Evolutionary conservation across 1,139 yeast species (phyloP).

Genomic region (Blastobotrys serpentis): DNA sequence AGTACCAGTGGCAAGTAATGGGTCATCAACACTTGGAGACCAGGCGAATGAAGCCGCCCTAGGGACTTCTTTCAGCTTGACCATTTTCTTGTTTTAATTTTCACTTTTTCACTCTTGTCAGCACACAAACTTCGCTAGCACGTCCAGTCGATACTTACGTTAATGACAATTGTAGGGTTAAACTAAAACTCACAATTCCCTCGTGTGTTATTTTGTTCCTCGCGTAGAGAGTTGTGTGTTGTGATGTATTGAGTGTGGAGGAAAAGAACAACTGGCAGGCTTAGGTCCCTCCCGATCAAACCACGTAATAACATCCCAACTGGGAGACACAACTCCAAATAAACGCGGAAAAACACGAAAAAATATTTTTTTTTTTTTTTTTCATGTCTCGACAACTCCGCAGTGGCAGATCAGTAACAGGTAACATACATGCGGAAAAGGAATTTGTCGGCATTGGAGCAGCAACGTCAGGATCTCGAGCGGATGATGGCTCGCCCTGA

Average conservation of each 20-base stretch:
- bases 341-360: conserved; percentile 1
- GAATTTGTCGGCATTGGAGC: conserved; percentile 2
- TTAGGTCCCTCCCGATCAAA: neutral
- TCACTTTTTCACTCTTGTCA: neutral
- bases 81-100: conserved; percentile 48
- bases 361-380: neutral
- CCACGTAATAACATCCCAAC: neutral
- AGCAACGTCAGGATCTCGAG: conserved; percentile 8
- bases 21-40: conserved; percentile 70
- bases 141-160: too few species aligned
- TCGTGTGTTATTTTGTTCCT: neutral
- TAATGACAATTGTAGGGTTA: neutral
- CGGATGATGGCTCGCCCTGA: conserved; percentile 10
- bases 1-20: conserved; percentile 83
- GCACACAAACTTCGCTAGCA: neutral
- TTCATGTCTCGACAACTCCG: neutral
- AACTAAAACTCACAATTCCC: neutral
- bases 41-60: conserved; percentile 94
- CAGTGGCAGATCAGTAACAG: too few species aligned
- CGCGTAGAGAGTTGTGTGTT: conserved; percentile 5
- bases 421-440: neutral
- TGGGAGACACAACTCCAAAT: neutral
- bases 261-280: conserved; percentile 10
- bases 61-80: conserved; percentile 77
- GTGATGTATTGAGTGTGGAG: neutral